Conservation (phyloP, 2,329 filamentous ascomycete genomes). For the Grosmannia serpens region DNA sequence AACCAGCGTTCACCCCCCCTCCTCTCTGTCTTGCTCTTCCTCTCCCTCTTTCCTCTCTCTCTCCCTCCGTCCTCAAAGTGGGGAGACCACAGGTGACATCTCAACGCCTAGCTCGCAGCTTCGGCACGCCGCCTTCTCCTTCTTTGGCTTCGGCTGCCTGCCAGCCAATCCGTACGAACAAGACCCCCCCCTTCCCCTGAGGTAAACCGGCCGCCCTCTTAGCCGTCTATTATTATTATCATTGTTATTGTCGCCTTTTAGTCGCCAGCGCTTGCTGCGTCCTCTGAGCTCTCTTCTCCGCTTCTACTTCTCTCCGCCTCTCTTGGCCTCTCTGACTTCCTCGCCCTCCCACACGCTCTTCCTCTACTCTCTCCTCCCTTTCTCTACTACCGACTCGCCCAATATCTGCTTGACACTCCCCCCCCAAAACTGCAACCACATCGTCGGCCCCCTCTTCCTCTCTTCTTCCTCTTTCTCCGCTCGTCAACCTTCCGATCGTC, state of each 20-base stretch:
- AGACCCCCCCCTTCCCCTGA: not conserved
- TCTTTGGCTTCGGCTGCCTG: not conserved
- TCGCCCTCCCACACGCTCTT: not conserved
- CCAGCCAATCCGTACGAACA: not conserved
- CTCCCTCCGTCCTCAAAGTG: not conserved
- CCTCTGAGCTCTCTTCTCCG: not conserved
- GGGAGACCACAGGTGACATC: constrained; percentile 4
- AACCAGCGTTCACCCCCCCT: not conserved
- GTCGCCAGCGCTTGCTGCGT: constrained; percentile 9
- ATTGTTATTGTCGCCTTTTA: not conserved
- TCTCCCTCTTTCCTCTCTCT: not conserved
- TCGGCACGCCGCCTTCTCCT: constrained; percentile 7
- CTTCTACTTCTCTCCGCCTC: not conserved
- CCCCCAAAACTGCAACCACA: too few relatives aligned
- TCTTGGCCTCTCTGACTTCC: not conserved
- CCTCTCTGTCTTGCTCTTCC: not conserved
- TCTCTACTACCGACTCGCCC: not conserved
- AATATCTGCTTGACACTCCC: not conserved
- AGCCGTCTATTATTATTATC: not conserved
- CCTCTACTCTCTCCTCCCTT: not conserved
- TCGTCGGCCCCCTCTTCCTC: not conserved
- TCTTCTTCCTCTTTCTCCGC: not conserved
- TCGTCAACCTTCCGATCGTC: not conserved
- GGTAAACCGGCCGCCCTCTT: not conserved
- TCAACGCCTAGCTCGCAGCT: constrained; percentile 7